These are phyloP conservation scores for Podaxis carcinomalis DNA, from an alignment of 768 basidiomycete species.

Conservation along the genomic window DNA sequence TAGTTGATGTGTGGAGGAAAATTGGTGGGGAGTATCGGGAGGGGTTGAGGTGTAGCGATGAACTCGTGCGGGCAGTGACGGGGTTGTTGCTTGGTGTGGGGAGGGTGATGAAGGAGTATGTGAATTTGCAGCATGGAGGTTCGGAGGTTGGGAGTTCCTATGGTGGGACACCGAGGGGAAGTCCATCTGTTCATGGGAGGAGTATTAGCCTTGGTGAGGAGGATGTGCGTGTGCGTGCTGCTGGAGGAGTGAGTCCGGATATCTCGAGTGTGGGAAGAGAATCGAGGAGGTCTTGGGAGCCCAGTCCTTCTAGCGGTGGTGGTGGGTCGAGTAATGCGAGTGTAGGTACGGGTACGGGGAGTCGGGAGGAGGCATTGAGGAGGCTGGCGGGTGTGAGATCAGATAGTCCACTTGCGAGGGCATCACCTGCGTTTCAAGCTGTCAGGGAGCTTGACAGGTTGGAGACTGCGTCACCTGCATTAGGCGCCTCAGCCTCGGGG, in stretches of 20 bases:
- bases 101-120: constrained; percentile 57
- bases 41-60: constrained; percentile 67
- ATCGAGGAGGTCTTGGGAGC: constrained; percentile 50
- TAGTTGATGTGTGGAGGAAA: constrained; percentile 60
- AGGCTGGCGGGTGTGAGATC: constrained; percentile 27
- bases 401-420: constrained; percentile 32
- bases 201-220: constrained; percentile 57
- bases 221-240: constrained; percentile 21
- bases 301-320: constrained; percentile 12
- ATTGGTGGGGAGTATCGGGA: constrained; percentile 74
- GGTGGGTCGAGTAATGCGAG: constrained; percentile 23
- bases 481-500: constrained; percentile 7
- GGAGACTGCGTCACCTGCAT: constrained; percentile 22
- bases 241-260: constrained; percentile 24
- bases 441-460: constrained; percentile 23
- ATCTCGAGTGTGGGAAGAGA: constrained; percentile 38
- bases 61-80: constrained; percentile 72
- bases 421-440: constrained; percentile 28
- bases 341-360: constrained; percentile 23
- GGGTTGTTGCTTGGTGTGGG: constrained; percentile 75
- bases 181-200: constrained; percentile 38
- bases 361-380: constrained; percentile 37
- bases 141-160: constrained; percentile 16
- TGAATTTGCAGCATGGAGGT: constrained; percentile 20
- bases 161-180: constrained; percentile 13